Evolutionary conservation across 768 basidiomycete genomes (phyloP), one percentile per base, ranked within the genome.

Genomic region (Mycena rebaudengoi): DNA sequence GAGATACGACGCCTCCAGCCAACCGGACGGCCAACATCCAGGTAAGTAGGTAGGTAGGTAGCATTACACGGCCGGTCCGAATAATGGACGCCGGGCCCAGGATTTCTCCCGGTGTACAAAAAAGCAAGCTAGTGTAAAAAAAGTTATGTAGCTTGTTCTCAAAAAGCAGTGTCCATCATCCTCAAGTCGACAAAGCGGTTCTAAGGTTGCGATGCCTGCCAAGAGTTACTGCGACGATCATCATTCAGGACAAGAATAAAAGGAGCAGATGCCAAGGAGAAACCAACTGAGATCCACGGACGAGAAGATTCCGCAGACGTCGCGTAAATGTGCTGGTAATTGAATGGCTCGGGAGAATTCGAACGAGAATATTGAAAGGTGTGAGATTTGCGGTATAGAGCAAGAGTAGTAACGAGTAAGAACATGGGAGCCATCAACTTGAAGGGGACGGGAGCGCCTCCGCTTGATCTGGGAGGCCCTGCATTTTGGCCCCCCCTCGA

Each of bases 121-220:
- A 50, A 33, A n/a, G n/a, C n/a, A 30, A 50, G 30, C 30, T 50
- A 50, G 20, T n/a, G n/a, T n/a, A 32, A 50, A 50, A 35, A 52
- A 28, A 40, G 51, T 18, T 39, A 52, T 18, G 51, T 40, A 52
- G 37, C 51, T 50, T 35, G 51, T 26, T 52, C 37, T n/a, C 35
- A 52, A 39, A 52, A 52, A 52, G 37, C 51, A 52, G 51, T 52
- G 51, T 52, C 51, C 51, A 29, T 40, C 51, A 52, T 52, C 51
- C 26, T 26, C 35, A 52, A 40, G 25, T 52, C 51, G 37, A 52
- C 35, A 26, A 39, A 39, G 35, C 51, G 35, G 51, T 52, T 50
- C 30, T 50, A 50, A 50, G 51, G 51, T 49, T 49, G 48, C 48
- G 48, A 32, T 49, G 48, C 48, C 48, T 52, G 35, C 35, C 37